Conservation (phyloP, 768 basidiomycete genomes). For the Boletus tylopilopsis region DNA sequence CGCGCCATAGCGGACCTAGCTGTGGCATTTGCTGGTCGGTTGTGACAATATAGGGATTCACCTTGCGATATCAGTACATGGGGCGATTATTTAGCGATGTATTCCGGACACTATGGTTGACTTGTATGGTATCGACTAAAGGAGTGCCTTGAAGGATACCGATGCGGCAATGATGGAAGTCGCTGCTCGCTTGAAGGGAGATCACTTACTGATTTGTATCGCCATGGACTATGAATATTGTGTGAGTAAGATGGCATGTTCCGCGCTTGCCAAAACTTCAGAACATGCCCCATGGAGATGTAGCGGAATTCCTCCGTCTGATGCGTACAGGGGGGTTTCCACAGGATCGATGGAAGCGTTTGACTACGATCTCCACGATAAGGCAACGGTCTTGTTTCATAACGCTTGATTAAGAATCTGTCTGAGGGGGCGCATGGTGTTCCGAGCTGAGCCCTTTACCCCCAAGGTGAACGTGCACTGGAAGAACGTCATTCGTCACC, state of each 20-base stretch:
- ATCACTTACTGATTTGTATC: constrained; percentile 6
- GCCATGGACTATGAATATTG: neutral
- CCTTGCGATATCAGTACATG: neutral
- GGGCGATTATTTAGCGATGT: neutral
- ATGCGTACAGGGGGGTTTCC: neutral
- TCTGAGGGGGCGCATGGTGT: neutral
- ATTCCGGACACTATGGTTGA: neutral
- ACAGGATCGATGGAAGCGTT: neutral
- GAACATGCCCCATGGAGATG: constrained; percentile 3
- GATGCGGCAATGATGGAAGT: neutral
- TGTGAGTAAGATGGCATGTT: neutral
- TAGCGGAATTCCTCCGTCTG: constrained; percentile 4
- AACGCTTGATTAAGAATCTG: constrained; percentile 4
- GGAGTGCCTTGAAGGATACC: neutral
- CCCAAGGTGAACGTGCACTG: neutral
- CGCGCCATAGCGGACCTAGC: constrained; percentile 1
- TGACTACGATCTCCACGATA: constrained; percentile 9
- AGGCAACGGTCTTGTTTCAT: constrained; percentile 1
- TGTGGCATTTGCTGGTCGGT: neutral
- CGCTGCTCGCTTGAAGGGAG: neutral
- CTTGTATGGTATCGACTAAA: neutral
- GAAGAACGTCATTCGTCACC: neutral
- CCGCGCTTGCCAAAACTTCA: neutral
- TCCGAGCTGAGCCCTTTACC: constrained; percentile 8
- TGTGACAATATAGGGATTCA: neutral